phyloP scores from a whole-genome alignment of 164 flowering plant genomes.

The Chimonanthus salicifolius region DNA sequence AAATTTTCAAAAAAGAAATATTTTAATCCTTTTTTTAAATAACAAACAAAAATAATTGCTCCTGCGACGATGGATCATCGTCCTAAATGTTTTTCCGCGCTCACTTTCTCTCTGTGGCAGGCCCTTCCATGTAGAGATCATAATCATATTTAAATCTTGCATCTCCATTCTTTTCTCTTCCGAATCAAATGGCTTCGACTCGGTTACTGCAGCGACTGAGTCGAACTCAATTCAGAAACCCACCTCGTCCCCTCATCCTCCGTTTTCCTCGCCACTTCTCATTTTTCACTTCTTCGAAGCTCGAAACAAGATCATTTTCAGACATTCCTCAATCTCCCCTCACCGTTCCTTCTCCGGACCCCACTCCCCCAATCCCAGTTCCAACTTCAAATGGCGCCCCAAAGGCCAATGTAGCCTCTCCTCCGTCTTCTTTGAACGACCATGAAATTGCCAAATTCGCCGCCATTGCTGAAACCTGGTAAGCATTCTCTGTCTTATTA shows the following conservation, averaged over 20 bases:
- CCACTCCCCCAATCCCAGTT: not conserved
- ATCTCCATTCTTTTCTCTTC: not conserved
- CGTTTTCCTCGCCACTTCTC: constrained; percentile 7
- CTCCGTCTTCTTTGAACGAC: constrained; percentile 57
- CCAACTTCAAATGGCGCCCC: not conserved
- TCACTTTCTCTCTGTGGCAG: too few species aligned
- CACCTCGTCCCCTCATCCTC: constrained; percentile 1
- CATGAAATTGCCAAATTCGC: constrained; percentile 70
- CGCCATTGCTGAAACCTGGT: constrained; percentile 90
- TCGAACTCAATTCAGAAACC: not conserved
- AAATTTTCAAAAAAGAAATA: too few species aligned
- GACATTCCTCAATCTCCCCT: constrained; percentile 14
- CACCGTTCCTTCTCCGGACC: constrained; percentile 4
- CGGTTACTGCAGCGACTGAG: not conserved
- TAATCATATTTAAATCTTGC: not conserved
- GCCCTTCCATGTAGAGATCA: too few species aligned
- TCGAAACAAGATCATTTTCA: constrained; percentile 16
- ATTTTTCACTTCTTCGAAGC: constrained; percentile 5
- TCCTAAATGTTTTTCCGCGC: too few species aligned
- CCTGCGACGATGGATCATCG: too few species aligned
- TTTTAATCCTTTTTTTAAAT: too few species aligned
- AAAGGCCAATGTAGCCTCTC: not conserved
- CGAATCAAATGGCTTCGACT: not conserved
- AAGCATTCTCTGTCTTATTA: not conserved
- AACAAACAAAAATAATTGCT: too few species aligned